Conservation (phyloP, 2,329 filamentous ascomycete genomes). For the Penicillium decumbens region DNA sequence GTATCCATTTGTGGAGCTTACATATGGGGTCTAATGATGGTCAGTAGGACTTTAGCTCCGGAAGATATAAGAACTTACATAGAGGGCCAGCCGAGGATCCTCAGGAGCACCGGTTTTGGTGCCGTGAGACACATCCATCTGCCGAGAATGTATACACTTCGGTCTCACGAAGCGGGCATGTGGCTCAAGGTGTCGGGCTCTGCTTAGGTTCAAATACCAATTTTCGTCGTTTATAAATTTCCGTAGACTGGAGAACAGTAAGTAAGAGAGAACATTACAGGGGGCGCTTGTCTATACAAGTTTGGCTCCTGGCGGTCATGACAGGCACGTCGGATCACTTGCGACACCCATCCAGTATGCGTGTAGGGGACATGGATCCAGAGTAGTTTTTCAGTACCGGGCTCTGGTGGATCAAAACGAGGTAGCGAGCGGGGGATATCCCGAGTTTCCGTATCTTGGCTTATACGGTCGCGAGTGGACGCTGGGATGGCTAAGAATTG, state of each 20-base stretch:
- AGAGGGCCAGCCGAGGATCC: slow-evolving; percentile 28
- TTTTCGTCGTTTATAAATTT: slow-evolving; percentile 34
- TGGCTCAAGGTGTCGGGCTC: slow-evolving; percentile 37
- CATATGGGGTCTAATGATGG: slow-evolving; percentile 25
- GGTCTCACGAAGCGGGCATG: slow-evolving; percentile 39
- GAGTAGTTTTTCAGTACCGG: slow-evolving; percentile 32
- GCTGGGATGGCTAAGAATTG: slow-evolving; percentile 24
- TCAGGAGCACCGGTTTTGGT: slow-evolving; percentile 8
- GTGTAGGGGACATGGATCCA: slow-evolving; percentile 37
- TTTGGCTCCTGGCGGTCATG: slow-evolving; percentile 25
- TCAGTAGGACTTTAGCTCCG: not conserved
- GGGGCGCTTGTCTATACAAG: slow-evolving; percentile 8
- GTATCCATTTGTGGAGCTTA: slow-evolving; percentile 8
- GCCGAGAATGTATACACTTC: slow-evolving; percentile 32
- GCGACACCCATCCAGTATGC: slow-evolving; percentile 21
- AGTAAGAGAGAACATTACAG: not conserved
- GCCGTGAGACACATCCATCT: slow-evolving; percentile 19
- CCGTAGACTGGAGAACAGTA: slow-evolving; percentile 34
- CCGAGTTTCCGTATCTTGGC: slow-evolving; percentile 16
- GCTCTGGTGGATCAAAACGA: slow-evolving; percentile 32
- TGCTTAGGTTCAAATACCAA: slow-evolving; percentile 36
- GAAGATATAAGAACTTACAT: slow-evolving; percentile 20
- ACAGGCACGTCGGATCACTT: slow-evolving; percentile 21
- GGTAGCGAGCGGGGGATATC: slow-evolving; percentile 27
- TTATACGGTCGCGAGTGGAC: slow-evolving; percentile 23